phyloP scores from a whole-genome alignment of 2,329 filamentous ascomycete genomes.

The Claviceps arundinis region DNA sequence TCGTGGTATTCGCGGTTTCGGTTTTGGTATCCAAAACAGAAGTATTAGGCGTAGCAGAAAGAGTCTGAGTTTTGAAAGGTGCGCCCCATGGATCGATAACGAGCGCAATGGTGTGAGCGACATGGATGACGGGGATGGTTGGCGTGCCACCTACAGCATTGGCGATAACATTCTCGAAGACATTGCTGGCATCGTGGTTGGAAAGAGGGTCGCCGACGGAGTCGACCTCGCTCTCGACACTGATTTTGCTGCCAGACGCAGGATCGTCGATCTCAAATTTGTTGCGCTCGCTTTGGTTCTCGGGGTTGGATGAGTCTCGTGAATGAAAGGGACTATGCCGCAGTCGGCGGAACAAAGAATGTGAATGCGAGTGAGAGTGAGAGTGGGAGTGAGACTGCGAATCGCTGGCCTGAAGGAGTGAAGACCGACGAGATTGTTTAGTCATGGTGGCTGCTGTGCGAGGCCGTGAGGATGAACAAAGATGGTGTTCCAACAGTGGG shows the following conservation, averaged over 20 bases:
- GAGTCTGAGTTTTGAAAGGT: conserved; percentile 30
- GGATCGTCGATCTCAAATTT: conserved; percentile 8
- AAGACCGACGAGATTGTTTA: conserved; percentile 22
- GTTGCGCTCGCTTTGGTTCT: conserved; percentile 3
- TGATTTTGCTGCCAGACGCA: conserved; percentile 14
- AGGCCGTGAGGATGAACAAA: conserved; percentile 4
- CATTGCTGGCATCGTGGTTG: conserved; percentile 6
- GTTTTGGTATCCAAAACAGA: too few species aligned
- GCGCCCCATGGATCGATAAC: conserved; percentile 36
- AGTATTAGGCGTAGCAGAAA: conserved; percentile 16
- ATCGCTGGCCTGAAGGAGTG: conserved; percentile 23
- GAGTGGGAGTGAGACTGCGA: conserved; percentile 10
- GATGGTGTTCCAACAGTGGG: conserved; percentile 10
- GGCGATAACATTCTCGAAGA: conserved; percentile 7
- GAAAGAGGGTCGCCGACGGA: conserved; percentile 5
- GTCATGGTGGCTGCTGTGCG: conserved; percentile 18
- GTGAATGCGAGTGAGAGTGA: conserved; percentile 14
- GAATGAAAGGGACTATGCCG: conserved; percentile 6
- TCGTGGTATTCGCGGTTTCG: too few species aligned
- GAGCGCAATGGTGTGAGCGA: conserved; percentile 43
- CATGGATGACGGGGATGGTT: conserved; percentile 24
- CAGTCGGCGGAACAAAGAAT: conserved; percentile 11
- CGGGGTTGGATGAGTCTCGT: conserved; percentile 4
- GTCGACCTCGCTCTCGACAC: conserved; percentile 8
- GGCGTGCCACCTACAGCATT: conserved; percentile 1